These are phyloP conservation scores for Dictyostelium firmibasis DNA, from an alignment of 78 protist species.

Conservation along the genomic window DNA sequence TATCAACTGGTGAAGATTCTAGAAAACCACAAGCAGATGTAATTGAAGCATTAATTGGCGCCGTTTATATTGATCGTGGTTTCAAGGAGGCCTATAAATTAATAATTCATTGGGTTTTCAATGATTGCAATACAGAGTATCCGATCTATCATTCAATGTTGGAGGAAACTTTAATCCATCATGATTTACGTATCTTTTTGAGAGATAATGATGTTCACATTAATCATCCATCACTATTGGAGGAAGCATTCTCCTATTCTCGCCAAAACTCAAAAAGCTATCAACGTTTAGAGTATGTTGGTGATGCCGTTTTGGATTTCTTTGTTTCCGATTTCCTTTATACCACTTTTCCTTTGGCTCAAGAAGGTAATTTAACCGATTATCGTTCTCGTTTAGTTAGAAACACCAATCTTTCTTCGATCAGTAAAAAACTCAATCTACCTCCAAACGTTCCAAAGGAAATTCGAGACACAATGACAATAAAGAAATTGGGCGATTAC, in stretches of 20 bases:
- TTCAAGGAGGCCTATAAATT: not conserved
- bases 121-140: not conserved
- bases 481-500: slow-evolving; percentile 45
- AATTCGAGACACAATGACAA: not conserved
- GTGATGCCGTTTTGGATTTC: slow-evolving; percentile 62
- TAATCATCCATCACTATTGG: not conserved
- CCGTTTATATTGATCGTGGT: slow-evolving; percentile 26
- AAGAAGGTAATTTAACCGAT: slow-evolving; percentile 53
- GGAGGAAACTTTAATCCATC: not conserved
- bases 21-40: slow-evolving; percentile 73
- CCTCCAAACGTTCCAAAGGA: not conserved
- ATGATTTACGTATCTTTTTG: not conserved
- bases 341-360: slow-evolving; percentile 3
- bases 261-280: not conserved
- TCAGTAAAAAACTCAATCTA: not conserved
- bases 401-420: not conserved
- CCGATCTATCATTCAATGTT: not conserved
- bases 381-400: slow-evolving; percentile 21
- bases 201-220: not conserved
- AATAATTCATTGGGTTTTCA: not conserved
- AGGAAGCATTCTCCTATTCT: not conserved
- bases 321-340: slow-evolving; percentile 35
- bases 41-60: slow-evolving; percentile 59
- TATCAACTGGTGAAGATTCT: not conserved
- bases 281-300: slow-evolving; percentile 74